Base-by-base conservation (phyloP, 73 alveolate species). In the Paraurostyla sp. region DNA sequence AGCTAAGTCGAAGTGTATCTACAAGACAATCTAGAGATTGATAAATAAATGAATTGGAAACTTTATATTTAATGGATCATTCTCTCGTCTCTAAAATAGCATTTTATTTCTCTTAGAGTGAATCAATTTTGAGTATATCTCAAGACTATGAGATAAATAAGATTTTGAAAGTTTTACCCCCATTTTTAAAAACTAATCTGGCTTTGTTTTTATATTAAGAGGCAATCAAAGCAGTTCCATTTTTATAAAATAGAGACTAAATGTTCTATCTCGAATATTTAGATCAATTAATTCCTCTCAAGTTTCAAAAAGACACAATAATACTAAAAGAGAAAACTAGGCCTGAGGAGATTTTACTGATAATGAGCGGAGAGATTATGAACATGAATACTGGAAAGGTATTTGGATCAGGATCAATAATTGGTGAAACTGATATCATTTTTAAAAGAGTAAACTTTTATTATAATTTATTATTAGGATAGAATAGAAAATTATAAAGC, bases 391-490 rank as follows among this genome's bases (percentile, higher is more conserved):
- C 41, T 2, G 9, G 52, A 13, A 11, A 62, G 30, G 43, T 78
- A 20, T 78, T 78, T 38, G 59, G 73, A 43, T 58, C 23, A 13
- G 89, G 89, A 11, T 25, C 89, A 32, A 78, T 78, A 25, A 25
- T 78, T 16, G 89, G 89, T 2, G 89, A 78, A 38, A 54, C 89
- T 32, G 89, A 78, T 51, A 32, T 78, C 23, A 45, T n/a, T 25
- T 73, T 73, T 27, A 73, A 73, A 18, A 73, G 59, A 48, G 86
- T 45, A 73, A 6, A 16, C 41, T 48, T 11, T 1, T 22, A 20
- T 22, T 43, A 23, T 25, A 40, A 42, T 7, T 20, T 69, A 1
- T 36, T 15, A 32, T 13, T 73, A 73, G 86, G 86, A 73, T 3
- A 73, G 86, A 46, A 25, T 73, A 6, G 86, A 73, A 27, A 18